These are phyloP conservation scores for Mycogone perniciosa DNA, from an alignment of 2,329 filamentous ascomycete genomes.

Conservation along the genomic window DNA sequence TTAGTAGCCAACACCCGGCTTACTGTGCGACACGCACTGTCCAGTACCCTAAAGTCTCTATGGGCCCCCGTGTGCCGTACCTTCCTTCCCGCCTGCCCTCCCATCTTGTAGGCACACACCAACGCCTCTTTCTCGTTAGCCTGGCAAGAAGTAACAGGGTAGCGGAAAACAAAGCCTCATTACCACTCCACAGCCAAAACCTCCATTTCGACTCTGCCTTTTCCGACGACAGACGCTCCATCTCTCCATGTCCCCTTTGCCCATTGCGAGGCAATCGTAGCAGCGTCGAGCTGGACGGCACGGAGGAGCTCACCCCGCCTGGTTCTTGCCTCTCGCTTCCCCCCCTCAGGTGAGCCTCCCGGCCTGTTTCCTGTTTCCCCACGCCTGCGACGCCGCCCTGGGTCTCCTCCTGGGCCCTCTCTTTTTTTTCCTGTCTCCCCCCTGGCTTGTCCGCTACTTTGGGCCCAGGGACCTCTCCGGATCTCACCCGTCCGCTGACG, in stretches of 20 bases:
- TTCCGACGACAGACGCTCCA: conserved; percentile 16
- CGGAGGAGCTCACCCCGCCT: conserved; percentile 20
- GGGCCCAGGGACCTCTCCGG: neutral
- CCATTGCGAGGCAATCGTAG: conserved; percentile 35
- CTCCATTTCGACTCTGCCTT: conserved; percentile 17
- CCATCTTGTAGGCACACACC: neutral
- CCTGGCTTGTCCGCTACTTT: conserved; percentile 14
- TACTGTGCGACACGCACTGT: neutral
- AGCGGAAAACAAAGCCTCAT: conserved; percentile 38
- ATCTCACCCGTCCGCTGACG: conserved; percentile 1
- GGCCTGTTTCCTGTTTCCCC: conserved; percentile 11
- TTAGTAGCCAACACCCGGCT: no score
- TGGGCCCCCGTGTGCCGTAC: no score
- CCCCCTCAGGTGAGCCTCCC: conserved; percentile 25
- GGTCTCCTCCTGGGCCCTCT: conserved; percentile 7
- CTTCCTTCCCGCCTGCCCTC: neutral
- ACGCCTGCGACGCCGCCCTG: conserved; percentile 8
- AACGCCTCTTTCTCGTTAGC: neutral
- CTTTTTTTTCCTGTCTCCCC: conserved; percentile 12
- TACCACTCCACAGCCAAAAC: conserved; percentile 22
- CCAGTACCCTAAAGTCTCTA: no score
- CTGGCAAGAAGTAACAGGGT: conserved; percentile 27
- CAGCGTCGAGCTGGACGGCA: conserved; percentile 32
- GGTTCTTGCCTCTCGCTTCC: conserved; percentile 21
- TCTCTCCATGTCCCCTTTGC: conserved; percentile 30